Evolutionary conservation across 345 rosid genomes (phyloP), one percentile per base, ranked within the genome.

Genomic region (Murraya koenigii): DNA sequence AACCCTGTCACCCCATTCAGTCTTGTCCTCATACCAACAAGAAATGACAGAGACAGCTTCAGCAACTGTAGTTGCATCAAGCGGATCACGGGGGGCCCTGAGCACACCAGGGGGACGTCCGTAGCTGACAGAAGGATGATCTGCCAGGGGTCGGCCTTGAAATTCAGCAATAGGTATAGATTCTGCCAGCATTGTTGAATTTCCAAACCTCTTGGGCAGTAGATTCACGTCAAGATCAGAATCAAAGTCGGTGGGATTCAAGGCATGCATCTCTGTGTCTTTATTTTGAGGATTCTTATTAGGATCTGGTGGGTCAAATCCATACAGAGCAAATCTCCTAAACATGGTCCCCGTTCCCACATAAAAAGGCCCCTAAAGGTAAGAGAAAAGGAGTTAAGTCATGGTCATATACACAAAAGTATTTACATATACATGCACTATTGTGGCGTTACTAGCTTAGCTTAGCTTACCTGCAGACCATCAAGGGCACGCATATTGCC

Each of bases 21-120:
- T 96, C 82, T 94, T 96, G 84, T 96, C 99, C 84, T 94, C 99
- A 58, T 92, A 95, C 99, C 99, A 96, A 80, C 99, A 94, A 68
- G 98, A 92, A 80, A 96, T 96, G 60, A 90, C 98, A 14, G 99
- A 92, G 38, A 96, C 95, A 3, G 97, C 88, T 81, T 96, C 98
- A 20, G 97, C 99, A 1, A 96, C 95, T 0, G 94, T 89, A 20
- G 93, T 77, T 10, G 98, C 97, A 80, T 92, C 98, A 64, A 96
- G 97, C 0, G 97, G 97, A 49, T 96, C 97, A 0, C 97, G 88
- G 0, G 98, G 98, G 28, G 71, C 84, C 75, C 97, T 83, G 41
- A 96, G 87, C 77, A 87, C 91, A 13, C 99, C 98, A 0, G 97
- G 95, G 35, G 97, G 95, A 28, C 97, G 93, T 33, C 99, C 99